Conservation (phyloP, 2,329 filamentous ascomycete species). For the Apiospora malaysiana region DNA sequence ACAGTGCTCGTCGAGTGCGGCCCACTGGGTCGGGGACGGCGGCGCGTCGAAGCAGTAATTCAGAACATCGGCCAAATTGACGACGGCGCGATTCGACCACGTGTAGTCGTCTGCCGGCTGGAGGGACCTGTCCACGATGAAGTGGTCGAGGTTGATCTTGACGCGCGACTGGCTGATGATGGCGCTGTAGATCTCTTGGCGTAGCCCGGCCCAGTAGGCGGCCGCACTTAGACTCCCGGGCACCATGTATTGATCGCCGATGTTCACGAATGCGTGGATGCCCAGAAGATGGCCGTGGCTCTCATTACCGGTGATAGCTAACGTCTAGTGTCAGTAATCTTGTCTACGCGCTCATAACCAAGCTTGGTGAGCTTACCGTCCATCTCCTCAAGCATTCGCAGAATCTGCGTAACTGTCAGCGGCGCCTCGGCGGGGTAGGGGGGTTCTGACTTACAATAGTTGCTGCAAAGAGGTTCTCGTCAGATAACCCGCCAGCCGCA, state of each 20-base stretch:
- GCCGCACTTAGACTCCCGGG: constrained; percentile 54
- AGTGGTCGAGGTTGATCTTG: constrained; percentile 55
- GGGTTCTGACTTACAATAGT: constrained; percentile 39
- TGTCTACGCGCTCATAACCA: too few relatives aligned
- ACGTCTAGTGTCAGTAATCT: background rate
- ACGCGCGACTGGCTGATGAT: constrained; percentile 53
- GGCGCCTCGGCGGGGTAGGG: background rate
- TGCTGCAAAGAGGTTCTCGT: constrained; percentile 60
- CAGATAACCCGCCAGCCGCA: constrained; percentile 41
- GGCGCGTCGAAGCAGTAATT: constrained; percentile 62
- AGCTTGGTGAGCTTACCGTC: constrained; percentile 34
- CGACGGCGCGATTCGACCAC: constrained; percentile 67
- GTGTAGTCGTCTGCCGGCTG: constrained; percentile 55
- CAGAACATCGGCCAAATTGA: constrained; percentile 67
- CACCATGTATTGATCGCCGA: constrained; percentile 46
- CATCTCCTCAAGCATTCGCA: constrained; percentile 58
- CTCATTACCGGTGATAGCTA: constrained; percentile 49
- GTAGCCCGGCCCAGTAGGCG: constrained; percentile 62
- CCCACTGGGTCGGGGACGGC: constrained; percentile 46
- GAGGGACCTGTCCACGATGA: constrained; percentile 57
- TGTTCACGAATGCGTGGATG: constrained; percentile 54
- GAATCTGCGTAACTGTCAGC: constrained; percentile 38
- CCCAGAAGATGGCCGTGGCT: constrained; percentile 54
- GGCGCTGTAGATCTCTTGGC: constrained; percentile 65
- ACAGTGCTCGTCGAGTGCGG: constrained; percentile 48